Percentiles rank a stretch among this genome's conserved stretches.
These are phyloP conservation scores for Sclerotinia borealis DNA, from an alignment of 2,329 filamentous ascomycete species.

Conservation along the genomic window DNA sequence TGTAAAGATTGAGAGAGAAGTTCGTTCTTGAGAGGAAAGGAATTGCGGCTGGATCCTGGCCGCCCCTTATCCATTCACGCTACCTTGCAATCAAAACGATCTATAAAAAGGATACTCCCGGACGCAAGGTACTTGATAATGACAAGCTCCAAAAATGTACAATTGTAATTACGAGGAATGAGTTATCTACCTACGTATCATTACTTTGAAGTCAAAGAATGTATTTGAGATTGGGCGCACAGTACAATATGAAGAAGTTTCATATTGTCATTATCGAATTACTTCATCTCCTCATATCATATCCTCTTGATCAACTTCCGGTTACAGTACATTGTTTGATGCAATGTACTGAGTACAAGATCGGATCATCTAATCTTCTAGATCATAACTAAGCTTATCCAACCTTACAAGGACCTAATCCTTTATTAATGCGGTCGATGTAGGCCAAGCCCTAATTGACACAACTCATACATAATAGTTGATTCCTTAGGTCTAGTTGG, in stretches of 20 bases:
- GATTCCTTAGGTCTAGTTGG: not conserved
- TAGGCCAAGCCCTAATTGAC: not conserved
- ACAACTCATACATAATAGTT: not conserved
- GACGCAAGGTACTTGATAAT: slow-evolving; percentile 22
- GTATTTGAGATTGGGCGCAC: slow-evolving; percentile 19
- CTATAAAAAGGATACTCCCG: slow-evolving; percentile 29
- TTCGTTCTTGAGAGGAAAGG: slow-evolving; percentile 1
- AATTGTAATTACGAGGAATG: slow-evolving; percentile 26
- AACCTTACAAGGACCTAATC: no score
- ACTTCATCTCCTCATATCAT: not conserved
- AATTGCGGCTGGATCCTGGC: slow-evolving; percentile 12
- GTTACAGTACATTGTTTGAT: not conserved
- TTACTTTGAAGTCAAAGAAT: slow-evolving; percentile 21
- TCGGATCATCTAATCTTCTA: slow-evolving; percentile 7
- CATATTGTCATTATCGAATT: not conserved
- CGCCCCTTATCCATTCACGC: slow-evolving; percentile 27
- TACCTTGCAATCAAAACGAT: slow-evolving; percentile 24
- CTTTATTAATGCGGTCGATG: not conserved
- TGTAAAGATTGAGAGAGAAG: slow-evolving; percentile 1
- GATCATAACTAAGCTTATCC: slow-evolving; percentile 6
- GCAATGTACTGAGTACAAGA: slow-evolving; percentile 1
- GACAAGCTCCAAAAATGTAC: slow-evolving; percentile 20
- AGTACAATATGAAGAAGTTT: not conserved
- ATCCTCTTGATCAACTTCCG: not conserved
- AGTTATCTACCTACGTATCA: slow-evolving; percentile 1